These are phyloP conservation scores for Phytophthora constricta DNA, from an alignment of 352 stramenopile genomes.

Conservation along the genomic window DNA sequence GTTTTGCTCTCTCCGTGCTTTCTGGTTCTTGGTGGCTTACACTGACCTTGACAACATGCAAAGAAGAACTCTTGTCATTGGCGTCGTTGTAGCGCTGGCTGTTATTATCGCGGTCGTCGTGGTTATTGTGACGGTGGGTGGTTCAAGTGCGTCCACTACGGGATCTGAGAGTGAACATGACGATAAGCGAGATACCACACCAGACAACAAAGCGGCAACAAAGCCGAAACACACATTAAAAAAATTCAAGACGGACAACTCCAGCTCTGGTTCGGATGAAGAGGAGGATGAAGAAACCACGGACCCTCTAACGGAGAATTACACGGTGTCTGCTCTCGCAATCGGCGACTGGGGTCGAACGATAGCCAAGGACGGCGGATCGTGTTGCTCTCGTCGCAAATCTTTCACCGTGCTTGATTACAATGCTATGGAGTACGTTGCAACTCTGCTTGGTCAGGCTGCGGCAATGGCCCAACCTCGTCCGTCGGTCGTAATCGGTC, in stretches of 20 bases:
- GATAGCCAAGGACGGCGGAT: constrained; percentile 59
- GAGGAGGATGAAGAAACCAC: constrained; percentile 42
- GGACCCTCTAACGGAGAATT: constrained; percentile 45
- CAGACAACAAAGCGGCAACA: constrained; percentile 3
- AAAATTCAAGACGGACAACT: constrained; percentile 31
- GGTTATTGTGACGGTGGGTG: constrained; percentile 50
- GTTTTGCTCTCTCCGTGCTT: no score
- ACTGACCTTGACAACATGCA: constrained; percentile 28
- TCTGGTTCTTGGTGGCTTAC: no score
- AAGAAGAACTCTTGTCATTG: constrained; percentile 42
- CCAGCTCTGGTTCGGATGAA: constrained; percentile 20
- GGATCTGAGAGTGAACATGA: constrained; percentile 13
- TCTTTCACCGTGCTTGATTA: constrained; percentile 69
- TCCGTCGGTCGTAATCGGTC: constrained; percentile 57
- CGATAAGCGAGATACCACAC: background rate
- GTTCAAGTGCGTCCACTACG: constrained; percentile 31
- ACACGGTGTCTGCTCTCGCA: constrained; percentile 60
- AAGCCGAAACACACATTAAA: constrained; percentile 14
- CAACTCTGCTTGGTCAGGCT: constrained; percentile 59
- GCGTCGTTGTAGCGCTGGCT: constrained; percentile 43
- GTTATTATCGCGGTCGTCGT: constrained; percentile 50
- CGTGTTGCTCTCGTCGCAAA: constrained; percentile 67
- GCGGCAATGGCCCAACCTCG: constrained; percentile 34
- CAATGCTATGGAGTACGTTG: constrained; percentile 76
- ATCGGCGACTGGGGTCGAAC: constrained; percentile 85